These are phyloP conservation scores for Blastobotrys illinoisensis DNA, from an alignment of 1,139 yeast species.

Conservation along the genomic window DNA sequence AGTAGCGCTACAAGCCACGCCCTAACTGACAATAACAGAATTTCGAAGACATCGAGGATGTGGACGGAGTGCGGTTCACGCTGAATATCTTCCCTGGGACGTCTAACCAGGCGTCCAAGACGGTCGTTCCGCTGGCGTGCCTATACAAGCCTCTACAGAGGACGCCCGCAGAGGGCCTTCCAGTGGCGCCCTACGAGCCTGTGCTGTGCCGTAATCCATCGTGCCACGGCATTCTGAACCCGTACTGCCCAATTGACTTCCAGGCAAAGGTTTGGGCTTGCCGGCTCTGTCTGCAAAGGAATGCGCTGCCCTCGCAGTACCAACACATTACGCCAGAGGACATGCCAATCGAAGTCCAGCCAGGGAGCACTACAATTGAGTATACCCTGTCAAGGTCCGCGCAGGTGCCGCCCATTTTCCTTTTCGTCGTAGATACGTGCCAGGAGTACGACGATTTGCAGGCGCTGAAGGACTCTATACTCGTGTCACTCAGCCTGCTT, in stretches of 20 bases:
- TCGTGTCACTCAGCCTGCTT: constrained; percentile 48
- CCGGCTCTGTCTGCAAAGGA: constrained; percentile 53
- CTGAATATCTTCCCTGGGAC: constrained; percentile 65
- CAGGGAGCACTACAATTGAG: constrained; percentile 52
- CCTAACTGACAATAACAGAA: constrained; percentile 27
- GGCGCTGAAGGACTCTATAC: constrained; percentile 52
- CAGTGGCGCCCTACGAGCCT: constrained; percentile 40
- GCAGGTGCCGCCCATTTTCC: constrained; percentile 42
- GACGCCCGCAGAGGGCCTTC: constrained; percentile 33
- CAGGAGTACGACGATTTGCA: constrained; percentile 45
- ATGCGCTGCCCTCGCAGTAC: constrained; percentile 41
- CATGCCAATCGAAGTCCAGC: constrained; percentile 32
- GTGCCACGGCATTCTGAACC: constrained; percentile 58
- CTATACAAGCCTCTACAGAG: constrained; percentile 63
- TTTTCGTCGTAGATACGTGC: constrained; percentile 66
- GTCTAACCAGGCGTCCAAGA: constrained; percentile 51
- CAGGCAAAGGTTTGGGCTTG: constrained; percentile 55
- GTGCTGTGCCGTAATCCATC: constrained; percentile 43
- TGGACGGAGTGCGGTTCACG: constrained; percentile 61
- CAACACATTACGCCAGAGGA: constrained; percentile 19
- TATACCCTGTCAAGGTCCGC: constrained; percentile 47
- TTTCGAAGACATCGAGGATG: constrained; percentile 58
- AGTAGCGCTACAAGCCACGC: neutral
- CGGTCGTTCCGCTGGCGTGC: constrained; percentile 58
- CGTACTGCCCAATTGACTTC: constrained; percentile 43